Conservation (phyloP, 345 rosid genomes). For the Rhizophora apiculata region DNA sequence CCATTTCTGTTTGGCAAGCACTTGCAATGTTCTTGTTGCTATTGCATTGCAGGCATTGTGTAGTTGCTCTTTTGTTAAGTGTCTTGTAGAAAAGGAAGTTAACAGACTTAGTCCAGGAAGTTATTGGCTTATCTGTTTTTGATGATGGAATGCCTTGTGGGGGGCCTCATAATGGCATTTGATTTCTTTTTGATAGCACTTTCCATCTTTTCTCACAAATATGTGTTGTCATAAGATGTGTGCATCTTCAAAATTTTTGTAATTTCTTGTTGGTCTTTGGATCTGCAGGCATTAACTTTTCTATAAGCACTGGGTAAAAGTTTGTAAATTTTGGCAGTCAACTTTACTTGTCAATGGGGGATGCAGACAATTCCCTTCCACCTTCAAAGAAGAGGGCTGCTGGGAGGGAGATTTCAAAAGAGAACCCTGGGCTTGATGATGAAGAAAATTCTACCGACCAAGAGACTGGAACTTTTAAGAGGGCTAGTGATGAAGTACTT, state of each 20-base stretch:
- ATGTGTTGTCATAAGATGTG: neutral
- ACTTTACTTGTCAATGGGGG: conserved; percentile 51
- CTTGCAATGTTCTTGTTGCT: too few species aligned
- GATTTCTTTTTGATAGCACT: neutral
- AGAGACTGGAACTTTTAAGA: conserved; percentile 81
- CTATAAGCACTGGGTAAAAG: neutral
- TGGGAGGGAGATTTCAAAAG: conserved; percentile 73
- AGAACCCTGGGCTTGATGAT: conserved; percentile 78
- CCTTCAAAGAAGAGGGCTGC: conserved; percentile 96
- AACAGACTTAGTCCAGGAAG: too few species aligned
- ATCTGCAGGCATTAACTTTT: conserved; percentile 7
- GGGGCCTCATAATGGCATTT: too few species aligned
- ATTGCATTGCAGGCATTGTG: too few species aligned
- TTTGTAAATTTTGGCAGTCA: neutral
- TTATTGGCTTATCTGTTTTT: too few species aligned
- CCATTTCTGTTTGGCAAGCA: too few species aligned
- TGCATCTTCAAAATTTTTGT: neutral
- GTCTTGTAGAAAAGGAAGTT: too few species aligned
- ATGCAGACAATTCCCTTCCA: conserved; percentile 61
- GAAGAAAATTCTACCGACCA: conserved; percentile 58
- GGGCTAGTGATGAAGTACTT: conserved; percentile 81
- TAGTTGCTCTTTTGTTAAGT: too few species aligned
- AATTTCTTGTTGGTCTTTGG: neutral
- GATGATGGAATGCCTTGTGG: too few species aligned
- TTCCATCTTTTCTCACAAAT: neutral